These are phyloP conservation scores for Diospyros lotus DNA, from an alignment of 148 eudicot genomes.

Conservation along the genomic window DNA sequence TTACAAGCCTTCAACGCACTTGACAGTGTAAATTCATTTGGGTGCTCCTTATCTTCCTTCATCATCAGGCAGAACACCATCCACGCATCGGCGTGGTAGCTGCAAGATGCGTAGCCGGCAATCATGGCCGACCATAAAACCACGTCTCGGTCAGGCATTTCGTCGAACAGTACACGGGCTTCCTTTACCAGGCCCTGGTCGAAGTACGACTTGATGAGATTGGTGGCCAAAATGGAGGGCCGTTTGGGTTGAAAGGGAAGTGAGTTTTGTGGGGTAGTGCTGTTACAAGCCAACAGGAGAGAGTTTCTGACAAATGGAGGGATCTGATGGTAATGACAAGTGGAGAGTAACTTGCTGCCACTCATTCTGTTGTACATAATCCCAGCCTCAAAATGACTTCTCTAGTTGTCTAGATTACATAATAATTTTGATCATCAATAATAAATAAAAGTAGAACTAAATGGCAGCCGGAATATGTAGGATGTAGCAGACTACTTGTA, in stretches of 20 bases:
- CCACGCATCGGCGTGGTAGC: conserved; percentile 47
- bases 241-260: conserved; percentile 30
- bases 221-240: conserved; percentile 62
- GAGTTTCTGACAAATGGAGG: conserved; percentile 42
- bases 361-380: conserved; percentile 30
- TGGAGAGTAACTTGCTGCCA: conserved; percentile 25
- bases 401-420: too few relatives aligned
- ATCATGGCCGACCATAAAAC: conserved; percentile 93
- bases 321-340: conserved; percentile 37
- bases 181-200: conserved; percentile 43
- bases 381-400: not conserved
- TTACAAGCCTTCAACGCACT: conserved; percentile 81
- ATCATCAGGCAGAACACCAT: conserved; percentile 54
- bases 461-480: too few relatives aligned
- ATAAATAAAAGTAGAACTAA: too few relatives aligned
- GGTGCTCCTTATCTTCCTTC: conserved; percentile 36
- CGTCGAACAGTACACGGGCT: conserved; percentile 80
- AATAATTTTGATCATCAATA: too few relatives aligned
- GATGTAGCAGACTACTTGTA: too few relatives aligned
- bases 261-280: conserved; percentile 32
- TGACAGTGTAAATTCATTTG: conserved; percentile 72
- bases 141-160: conserved; percentile 88
- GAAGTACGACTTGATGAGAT: conserved; percentile 64
- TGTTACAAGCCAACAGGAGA: conserved; percentile 23
- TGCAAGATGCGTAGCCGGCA: conserved; percentile 61